Evolutionary conservation across 2,329 filamentous ascomycete species (phyloP).

Genomic region (Pseudogymnoascus sp.): DNA sequence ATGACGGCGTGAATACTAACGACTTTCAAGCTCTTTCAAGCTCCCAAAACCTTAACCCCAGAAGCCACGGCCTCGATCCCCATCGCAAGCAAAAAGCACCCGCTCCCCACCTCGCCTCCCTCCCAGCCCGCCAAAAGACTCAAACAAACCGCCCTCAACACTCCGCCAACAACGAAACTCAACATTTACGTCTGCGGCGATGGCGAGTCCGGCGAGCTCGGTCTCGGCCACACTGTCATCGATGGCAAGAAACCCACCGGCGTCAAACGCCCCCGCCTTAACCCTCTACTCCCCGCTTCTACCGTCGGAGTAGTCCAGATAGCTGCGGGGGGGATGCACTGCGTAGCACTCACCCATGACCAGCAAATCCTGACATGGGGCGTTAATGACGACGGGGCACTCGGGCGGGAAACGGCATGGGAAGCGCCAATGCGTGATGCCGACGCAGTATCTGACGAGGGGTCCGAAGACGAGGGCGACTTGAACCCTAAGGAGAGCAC

Average conservation of each 20-base stretch:
- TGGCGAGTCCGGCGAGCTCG: conserved; percentile 50
- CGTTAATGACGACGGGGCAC: conserved; percentile 76
- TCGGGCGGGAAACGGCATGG: conserved; percentile 67
- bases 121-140: background rate
- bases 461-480: conserved; percentile 44
- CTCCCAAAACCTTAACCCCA: background rate
- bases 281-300: conserved; percentile 49
- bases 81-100: background rate
- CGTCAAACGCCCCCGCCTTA: conserved; percentile 67
- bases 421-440: conserved; percentile 55
- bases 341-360: conserved; percentile 66
- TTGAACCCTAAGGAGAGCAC: conserved; percentile 66
- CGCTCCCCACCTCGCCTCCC: background rate
- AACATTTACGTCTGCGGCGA: background rate
- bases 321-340: conserved; percentile 77
- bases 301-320: conserved; percentile 64
- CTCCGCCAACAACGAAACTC: background rate
- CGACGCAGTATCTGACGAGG: conserved; percentile 32
- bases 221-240: conserved; percentile 61
- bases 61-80: background rate
- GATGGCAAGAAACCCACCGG: conserved; percentile 56
- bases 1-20: background rate
- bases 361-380: conserved; percentile 82
- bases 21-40: background rate
- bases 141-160: background rate